phyloP scores from a whole-genome alignment of 139 green algal genomes.

The Chlamydomonas sp. region DNA sequence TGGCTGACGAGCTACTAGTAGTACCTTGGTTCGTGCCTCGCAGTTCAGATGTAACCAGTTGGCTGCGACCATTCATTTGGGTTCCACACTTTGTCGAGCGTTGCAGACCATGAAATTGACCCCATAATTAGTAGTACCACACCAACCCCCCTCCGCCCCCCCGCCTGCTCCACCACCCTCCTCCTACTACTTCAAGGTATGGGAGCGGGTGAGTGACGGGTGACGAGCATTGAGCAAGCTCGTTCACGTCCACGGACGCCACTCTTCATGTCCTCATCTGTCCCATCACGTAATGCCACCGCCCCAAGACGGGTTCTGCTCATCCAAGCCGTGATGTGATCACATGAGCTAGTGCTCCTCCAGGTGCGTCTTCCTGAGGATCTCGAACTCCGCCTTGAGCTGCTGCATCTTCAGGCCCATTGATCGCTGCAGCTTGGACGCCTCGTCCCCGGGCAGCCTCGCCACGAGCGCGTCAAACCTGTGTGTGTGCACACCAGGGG shows the following conservation, averaged over 20 bases:
- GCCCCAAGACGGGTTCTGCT: not conserved
- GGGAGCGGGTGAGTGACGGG: not conserved
- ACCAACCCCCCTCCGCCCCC: not conserved
- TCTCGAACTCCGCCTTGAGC: conserved; percentile 30
- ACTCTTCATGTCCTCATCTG: not conserved
- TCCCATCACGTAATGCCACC: not conserved
- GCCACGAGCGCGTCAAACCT: conserved; percentile 23
- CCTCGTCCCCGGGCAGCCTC: conserved; percentile 22
- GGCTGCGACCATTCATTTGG: no score
- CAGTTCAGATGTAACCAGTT: no score
- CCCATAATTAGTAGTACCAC: no score
- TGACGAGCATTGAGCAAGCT: no score
- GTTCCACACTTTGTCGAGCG: no score
- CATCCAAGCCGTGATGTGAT: not conserved
- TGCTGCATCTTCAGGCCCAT: conserved; percentile 53
- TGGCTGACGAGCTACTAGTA: no score
- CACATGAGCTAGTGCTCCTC: not conserved
- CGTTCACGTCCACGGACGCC: not conserved
- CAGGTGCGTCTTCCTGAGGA: conserved; percentile 9
- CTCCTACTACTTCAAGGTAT: not conserved
- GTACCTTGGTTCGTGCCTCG: no score
- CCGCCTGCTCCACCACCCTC: not conserved
- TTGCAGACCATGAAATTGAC: no score
- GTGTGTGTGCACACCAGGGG: not conserved
- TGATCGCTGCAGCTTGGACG: conserved; percentile 25